Base-by-base conservation (phyloP, 2,329 filamentous ascomycete genomes). In the Clonostachys rosea region DNA sequence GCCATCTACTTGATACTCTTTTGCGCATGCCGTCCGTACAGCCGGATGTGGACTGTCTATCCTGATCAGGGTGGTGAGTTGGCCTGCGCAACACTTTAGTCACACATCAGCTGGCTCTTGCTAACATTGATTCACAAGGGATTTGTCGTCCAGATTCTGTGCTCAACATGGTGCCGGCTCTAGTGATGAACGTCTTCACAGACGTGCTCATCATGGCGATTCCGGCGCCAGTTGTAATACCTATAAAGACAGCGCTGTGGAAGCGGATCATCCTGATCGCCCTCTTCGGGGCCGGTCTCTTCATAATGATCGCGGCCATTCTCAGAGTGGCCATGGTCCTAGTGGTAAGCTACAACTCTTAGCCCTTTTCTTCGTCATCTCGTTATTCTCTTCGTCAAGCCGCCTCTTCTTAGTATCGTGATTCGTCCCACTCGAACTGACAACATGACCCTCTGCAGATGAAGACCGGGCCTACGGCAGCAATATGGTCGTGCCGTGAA, bases 401-500 rank as follows among this genome's bases (percentile, higher is more conserved):
- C 24, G 9, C 8, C 24, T 10, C 24, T 30, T 30, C 24, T 30
- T 8, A 8, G 24, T 8, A 30, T 30, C 24, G 8, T 30, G 3
- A 9, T 10, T 30, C 24, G 24, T 30, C 24, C 24, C 24, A 30
- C 8, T 8, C 10, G 24, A 30, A 30, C 24, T 30, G 9, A 30
- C 24, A 30, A 30, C 10, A 30, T 30, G 24, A 30, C 24, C 24
- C 10, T 9, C 24, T 30, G 9, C 24, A 30, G 24, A 30, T 30
- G 24, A 30, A 30, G 24, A 30, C 24, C 24, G 24, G 24, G 24
- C 8, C 24, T 34, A 53, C 51, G 1, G 51, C 51, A 8, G 64
- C 65, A 2, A 64, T 67, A 41, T 68, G 65, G 65, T 67, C 62
- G 5, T 61, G 60, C 34, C 59, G 64, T n/a, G 64, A 69, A 48